These are phyloP conservation scores for Trichocladium antarcticum DNA, from an alignment of 495 filamentous ascomycete genomes.

Conservation along the genomic window DNA sequence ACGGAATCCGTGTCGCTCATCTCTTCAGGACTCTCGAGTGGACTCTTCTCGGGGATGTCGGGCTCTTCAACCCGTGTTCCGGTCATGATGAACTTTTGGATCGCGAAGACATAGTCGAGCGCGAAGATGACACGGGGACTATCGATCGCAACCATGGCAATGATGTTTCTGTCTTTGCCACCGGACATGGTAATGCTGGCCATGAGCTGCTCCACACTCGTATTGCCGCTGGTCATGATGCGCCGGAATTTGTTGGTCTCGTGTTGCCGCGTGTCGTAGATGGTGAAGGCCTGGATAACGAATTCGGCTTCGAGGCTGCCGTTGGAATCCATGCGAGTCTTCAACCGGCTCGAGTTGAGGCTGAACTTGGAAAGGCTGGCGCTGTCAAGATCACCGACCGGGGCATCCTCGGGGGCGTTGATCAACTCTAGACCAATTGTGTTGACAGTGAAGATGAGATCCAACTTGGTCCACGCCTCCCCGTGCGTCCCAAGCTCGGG, in stretches of 20 bases:
- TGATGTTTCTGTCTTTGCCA: conserved; percentile 68
- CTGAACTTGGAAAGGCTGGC: conserved; percentile 89
- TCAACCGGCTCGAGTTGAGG: conserved; percentile 80
- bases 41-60: conserved; percentile 44
- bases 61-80: conserved; percentile 52
- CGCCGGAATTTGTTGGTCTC: conserved; percentile 93
- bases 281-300: conserved; percentile 87
- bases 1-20: conserved; percentile 46
- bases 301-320: conserved; percentile 87
- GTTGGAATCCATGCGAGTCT: conserved; percentile 90
- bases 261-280: conserved; percentile 72
- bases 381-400: conserved; percentile 63
- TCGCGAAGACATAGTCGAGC: conserved; percentile 83
- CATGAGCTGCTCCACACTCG: conserved; percentile 94
- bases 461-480: conserved; percentile 83
- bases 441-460: conserved; percentile 81
- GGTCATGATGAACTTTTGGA: conserved; percentile 66
- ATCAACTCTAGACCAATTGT: conserved; percentile 83
- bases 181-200: conserved; percentile 88
- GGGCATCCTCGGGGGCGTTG: conserved; percentile 58
- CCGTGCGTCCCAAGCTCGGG: conserved; percentile 53
- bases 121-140: conserved; percentile 92
- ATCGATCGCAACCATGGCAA: conserved; percentile 89
- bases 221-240: conserved; percentile 95
- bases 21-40: conserved; percentile 48